phyloP scores from a whole-genome alignment of 148 eudicot species.

The Persicaria tinctoria region DNA sequence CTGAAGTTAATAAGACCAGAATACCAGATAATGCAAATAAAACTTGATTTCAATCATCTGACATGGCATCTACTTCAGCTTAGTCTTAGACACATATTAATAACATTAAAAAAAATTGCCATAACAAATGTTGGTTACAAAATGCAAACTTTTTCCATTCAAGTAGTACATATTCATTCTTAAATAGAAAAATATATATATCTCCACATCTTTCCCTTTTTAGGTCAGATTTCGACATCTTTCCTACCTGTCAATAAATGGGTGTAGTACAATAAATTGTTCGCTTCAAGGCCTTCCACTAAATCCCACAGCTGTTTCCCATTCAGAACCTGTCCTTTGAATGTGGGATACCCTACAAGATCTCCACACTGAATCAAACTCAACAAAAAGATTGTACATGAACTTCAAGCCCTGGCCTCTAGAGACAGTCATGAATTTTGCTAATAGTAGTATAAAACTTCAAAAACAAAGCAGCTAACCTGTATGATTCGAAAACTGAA shows the following conservation, averaged over 20 bases:
- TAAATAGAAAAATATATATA: not conserved
- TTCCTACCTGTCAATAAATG: slow-evolving; percentile 85
- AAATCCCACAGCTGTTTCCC: slow-evolving; percentile 84
- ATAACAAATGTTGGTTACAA: not conserved
- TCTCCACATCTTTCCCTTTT: slow-evolving; percentile 12
- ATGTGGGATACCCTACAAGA: slow-evolving; percentile 89
- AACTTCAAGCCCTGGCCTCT: slow-evolving; percentile 11
- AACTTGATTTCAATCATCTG: slow-evolving; percentile 1
- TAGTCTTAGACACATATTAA: not conserved
- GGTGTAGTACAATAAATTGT: slow-evolving; percentile 75
- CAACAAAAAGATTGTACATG: not conserved
- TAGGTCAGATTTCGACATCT: not conserved
- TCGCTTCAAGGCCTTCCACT: slow-evolving; percentile 88
- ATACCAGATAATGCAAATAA: not conserved
- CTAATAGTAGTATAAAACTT: slow-evolving; percentile 15
- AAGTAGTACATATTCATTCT: not conserved
- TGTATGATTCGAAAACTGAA: slow-evolving; percentile 97
- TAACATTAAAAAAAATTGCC: not conserved
- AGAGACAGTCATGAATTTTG: slow-evolving; percentile 17
- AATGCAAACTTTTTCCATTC: not conserved
- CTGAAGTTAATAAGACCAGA: not conserved
- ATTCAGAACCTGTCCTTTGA: slow-evolving; percentile 88
- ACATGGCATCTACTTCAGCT: not conserved
- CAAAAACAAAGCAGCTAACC: slow-evolving; percentile 57
- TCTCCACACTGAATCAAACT: slow-evolving; percentile 15